Evolutionary conservation across 495 filamentous ascomycete genomes (phyloP), one percentile per base, ranked within the genome.

Genomic region (Echria macrotheca): DNA sequence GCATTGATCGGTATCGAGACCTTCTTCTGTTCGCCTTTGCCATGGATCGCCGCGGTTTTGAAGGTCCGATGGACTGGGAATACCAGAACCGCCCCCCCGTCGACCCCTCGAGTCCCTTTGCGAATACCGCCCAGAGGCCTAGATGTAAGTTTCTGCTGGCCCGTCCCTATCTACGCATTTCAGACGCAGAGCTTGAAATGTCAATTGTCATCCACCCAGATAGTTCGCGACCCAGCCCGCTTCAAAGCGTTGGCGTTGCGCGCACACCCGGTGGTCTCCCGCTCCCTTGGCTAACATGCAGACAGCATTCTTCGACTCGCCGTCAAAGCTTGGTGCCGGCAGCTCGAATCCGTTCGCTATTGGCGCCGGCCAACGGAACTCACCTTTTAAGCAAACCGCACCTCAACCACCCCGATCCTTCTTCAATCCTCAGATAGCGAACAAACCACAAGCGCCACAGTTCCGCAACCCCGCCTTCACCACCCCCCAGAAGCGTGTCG

Each of bases 391-490:
- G 25, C 60, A 62, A 0, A 68, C 67, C 40, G 57, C 61, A 2
- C 61, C 66, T 44, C 59, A 68, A 22, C 66, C 66, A 63, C 5
- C 59, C 60, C 40, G 24, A 60, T 66, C 66, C 1, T 63, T 71
- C 44, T 69, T 73, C 59, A 60, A 56, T 12, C 66, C 67, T 6
- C 52, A 63, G 35, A 36, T 67, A 3, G 57, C 56, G 5, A 59
- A 59, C 44, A 56, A 54, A n/a, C 60, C 66, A 2, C 58, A 66
- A 0, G 76, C 69, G 0, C 65, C 73, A 2, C 61, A 70, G 12
- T 89, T 86, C 54, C 79, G 77, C 44, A 84, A 83, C 58, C 73
- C 81, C 3, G 79, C 82, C 8, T 95, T 93, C 59, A 88, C 77
- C 22, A 95, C 86, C 5, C 89, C 89, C 2, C 85, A 86, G 32